phyloP scores from a whole-genome alignment of 352 stramenopile genomes.

The Phytophthora agathidicida region DNA sequence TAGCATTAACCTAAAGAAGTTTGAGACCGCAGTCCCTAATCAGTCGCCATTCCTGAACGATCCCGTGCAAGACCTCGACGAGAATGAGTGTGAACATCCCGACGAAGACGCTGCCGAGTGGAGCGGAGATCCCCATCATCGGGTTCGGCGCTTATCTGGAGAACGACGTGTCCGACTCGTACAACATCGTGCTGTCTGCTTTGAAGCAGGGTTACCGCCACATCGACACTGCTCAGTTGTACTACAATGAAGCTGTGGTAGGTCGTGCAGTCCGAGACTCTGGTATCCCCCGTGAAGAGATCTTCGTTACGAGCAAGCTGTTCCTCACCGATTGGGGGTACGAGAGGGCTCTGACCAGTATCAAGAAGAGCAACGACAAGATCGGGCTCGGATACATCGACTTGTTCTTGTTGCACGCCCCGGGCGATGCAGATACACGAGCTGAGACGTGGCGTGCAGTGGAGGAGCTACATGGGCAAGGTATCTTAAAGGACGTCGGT shows the following conservation, averaged over 20 bases:
- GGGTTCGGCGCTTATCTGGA: conserved; percentile 65
- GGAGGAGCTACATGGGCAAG: conserved; percentile 54
- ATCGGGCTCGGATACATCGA: conserved; percentile 88
- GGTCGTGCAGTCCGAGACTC: conserved; percentile 74
- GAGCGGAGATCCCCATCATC: conserved; percentile 50
- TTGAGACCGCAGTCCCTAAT: conserved; percentile 2
- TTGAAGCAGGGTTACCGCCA: conserved; percentile 88
- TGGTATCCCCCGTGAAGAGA: conserved; percentile 66
- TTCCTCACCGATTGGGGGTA: conserved; percentile 69
- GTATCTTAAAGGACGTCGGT: conserved; percentile 81
- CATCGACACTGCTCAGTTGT: conserved; percentile 89
- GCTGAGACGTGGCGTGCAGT: conserved; percentile 61
- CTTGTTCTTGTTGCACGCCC: conserved; percentile 82
- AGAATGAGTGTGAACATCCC: conserved; percentile 24
- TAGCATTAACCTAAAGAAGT: conserved; percentile 4
- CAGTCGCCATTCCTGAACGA: too few species aligned
- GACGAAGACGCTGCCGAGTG: conserved; percentile 49
- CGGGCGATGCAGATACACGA: conserved; percentile 42
- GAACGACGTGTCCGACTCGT: conserved; percentile 53
- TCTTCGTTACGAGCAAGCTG: conserved; percentile 90
- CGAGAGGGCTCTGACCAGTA: conserved; percentile 58
- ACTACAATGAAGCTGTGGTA: conserved; percentile 88
- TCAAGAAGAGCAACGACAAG: conserved; percentile 57
- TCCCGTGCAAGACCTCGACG: neutral
- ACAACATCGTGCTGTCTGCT: conserved; percentile 55